phyloP scores from a whole-genome alignment of 1,284 basidiomycete genomes.

The Cryptococcus jaspeensis region DNA sequence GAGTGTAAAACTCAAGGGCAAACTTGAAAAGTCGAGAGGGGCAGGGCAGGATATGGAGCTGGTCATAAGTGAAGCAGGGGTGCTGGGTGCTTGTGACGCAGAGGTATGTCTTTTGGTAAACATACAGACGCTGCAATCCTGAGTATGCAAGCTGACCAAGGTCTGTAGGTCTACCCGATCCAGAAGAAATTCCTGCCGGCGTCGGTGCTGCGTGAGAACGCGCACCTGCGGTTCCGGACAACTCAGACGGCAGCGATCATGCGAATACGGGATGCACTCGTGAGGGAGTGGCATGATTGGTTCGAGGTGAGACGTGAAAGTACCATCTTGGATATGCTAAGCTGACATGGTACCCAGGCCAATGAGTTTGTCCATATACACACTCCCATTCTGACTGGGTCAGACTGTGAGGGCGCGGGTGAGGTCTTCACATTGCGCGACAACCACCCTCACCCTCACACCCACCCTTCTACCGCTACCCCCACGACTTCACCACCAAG shows the following conservation, averaged over 20 bases:
- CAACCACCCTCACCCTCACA: constrained; percentile 1
- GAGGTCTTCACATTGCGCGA: constrained; percentile 74
- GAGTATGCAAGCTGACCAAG: background rate
- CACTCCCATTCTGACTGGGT: constrained; percentile 83
- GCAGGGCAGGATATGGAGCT: constrained; percentile 72
- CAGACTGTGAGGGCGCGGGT: constrained; percentile 96
- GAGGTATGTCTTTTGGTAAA: constrained; percentile 59
- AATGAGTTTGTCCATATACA: constrained; percentile 77
- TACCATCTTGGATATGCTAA: background rate
- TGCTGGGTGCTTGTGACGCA: constrained; percentile 73
- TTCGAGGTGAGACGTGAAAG: constrained; percentile 62
- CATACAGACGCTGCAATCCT: background rate
- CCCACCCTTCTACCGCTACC: constrained; percentile 4
- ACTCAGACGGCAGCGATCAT: constrained; percentile 68
- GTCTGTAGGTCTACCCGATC: constrained; percentile 70
- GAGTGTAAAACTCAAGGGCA: constrained; percentile 67
- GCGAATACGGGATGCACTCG: constrained; percentile 64
- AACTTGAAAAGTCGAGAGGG: constrained; percentile 65
- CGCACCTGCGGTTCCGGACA: constrained; percentile 79
- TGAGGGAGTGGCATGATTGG: constrained; percentile 60
- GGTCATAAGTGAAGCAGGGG: constrained; percentile 62
- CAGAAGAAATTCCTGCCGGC: constrained; percentile 75
- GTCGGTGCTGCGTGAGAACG: constrained; percentile 75
- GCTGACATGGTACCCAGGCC: constrained; percentile 51
- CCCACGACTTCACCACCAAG: constrained; percentile 22